Percentiles rank a stretch among this genome's conserved stretches.
Conservation (phyloP, 1,139 yeast genomes). For the Kluyveromyces sp. region DNA sequence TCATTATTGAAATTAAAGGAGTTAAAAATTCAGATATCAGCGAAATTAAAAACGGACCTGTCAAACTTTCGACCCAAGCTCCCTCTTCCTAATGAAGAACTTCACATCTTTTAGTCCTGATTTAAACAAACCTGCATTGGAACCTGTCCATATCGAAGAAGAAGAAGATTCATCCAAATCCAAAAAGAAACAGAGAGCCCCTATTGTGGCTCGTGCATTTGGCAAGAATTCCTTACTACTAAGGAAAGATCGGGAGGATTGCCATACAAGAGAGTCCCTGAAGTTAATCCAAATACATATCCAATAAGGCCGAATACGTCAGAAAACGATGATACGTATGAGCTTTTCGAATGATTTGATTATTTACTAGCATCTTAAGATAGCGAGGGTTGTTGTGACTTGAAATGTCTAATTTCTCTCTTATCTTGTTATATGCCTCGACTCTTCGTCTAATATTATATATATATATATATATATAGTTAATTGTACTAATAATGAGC, state of each 20-base stretch:
- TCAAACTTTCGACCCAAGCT: conserved; percentile 19
- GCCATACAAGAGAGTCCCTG: conserved; percentile 29
- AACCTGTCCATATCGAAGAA: conserved; percentile 23
- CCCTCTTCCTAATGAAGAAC: conserved; percentile 20
- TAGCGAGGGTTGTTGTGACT: background rate
- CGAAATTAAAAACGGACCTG: conserved; percentile 25
- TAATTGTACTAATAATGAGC: background rate
- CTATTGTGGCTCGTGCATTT: conserved; percentile 28
- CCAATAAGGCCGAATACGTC: conserved; percentile 18
- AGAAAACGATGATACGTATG: background rate
- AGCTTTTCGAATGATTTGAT: background rate
- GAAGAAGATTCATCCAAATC: conserved; percentile 11
- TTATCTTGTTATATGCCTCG: background rate
- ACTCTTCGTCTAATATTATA: background rate
- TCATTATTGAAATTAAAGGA: conserved; percentile 9
- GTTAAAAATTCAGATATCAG: conserved; percentile 22
- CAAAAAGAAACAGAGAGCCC: conserved; percentile 10
- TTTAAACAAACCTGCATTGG: conserved; percentile 21
- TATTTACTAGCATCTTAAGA: background rate
- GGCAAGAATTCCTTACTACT: conserved; percentile 27
- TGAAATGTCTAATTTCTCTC: background rate
- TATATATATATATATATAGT: background rate
- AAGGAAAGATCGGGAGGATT: conserved; percentile 29
- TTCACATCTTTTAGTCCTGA: conserved; percentile 23
- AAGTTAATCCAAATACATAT: conserved; percentile 24